These are phyloP conservation scores for Alternaria consortialis DNA, from an alignment of 2,329 filamentous ascomycete genomes.

Conservation along the genomic window DNA sequence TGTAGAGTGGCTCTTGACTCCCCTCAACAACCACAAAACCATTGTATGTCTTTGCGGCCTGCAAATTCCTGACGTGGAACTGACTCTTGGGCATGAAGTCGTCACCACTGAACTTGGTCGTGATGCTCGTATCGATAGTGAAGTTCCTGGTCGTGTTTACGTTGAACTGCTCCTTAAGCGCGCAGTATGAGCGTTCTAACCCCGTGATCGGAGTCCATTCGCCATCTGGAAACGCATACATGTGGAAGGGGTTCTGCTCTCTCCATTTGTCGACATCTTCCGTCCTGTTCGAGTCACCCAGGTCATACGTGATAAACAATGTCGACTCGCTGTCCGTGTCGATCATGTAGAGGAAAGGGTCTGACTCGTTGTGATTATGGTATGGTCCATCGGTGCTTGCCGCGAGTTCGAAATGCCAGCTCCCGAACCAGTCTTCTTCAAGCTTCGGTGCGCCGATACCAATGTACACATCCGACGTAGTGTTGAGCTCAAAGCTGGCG, in stretches of 20 bases:
- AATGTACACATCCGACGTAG: conserved; percentile 76
- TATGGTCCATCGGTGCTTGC: conserved; percentile 82
- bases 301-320: conserved; percentile 78
- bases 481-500: conserved; percentile 68
- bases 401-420: conserved; percentile 83
- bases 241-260: conserved; percentile 68
- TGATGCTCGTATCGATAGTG: conserved; percentile 70
- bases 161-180: conserved; percentile 71
- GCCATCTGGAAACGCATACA: conserved; percentile 76
- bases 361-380: conserved; percentile 68
- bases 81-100: conserved; percentile 74
- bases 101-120: conserved; percentile 69
- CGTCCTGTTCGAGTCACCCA: conserved; percentile 64
- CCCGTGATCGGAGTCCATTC: conserved; percentile 68
- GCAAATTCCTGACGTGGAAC: conserved; percentile 82
- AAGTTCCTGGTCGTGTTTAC: conserved; percentile 68
- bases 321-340: conserved; percentile 85
- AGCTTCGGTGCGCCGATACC: conserved; percentile 76
- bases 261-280: conserved; percentile 64
- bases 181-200: conserved; percentile 82
- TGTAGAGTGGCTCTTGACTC: conserved; percentile 62
- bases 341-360: conserved; percentile 75
- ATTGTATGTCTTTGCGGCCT: conserved; percentile 74
- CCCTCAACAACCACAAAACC: conserved; percentile 74
- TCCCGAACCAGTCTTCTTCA: conserved; percentile 65